Conservation (phyloP, 2,329 filamentous ascomycete species). For the Septoria petroselini region DNA sequence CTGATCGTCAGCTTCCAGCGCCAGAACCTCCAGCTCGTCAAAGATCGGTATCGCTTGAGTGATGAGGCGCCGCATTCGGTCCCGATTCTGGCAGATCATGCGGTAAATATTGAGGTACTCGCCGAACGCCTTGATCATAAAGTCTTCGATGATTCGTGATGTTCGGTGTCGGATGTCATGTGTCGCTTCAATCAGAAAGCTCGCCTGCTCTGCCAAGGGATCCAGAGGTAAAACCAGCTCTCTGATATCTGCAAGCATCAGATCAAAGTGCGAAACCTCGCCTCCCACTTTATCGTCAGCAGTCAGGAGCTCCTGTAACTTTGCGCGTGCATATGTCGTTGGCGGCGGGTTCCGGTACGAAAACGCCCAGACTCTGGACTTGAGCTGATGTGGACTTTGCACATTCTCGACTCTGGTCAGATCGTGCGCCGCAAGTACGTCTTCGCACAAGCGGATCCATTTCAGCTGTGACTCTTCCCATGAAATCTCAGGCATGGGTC, state of each 20-base stretch:
- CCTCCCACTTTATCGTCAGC: constrained; percentile 66
- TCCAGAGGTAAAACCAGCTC: constrained; percentile 71
- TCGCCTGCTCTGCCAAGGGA: constrained; percentile 66
- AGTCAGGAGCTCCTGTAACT: constrained; percentile 54
- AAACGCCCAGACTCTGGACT: constrained; percentile 57
- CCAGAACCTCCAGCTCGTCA: constrained; percentile 78
- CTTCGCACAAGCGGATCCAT: constrained; percentile 67
- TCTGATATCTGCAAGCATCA: constrained; percentile 79
- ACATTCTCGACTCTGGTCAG: constrained; percentile 24
- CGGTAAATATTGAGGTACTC: constrained; percentile 81
- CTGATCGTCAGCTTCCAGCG: constrained; percentile 37
- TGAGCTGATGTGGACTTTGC: constrained; percentile 29
- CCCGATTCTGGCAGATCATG: constrained; percentile 84
- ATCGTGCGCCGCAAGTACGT: constrained; percentile 58
- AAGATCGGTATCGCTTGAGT: constrained; percentile 79
- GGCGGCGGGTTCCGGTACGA: constrained; percentile 68
- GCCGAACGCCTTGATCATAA: constrained; percentile 52
- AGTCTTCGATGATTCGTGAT: constrained; percentile 69
- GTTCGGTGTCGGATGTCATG: constrained; percentile 72
- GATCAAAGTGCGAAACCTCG: constrained; percentile 64
- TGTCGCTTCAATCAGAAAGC: constrained; percentile 72
- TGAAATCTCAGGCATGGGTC: constrained; percentile 76
- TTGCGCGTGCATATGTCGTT: constrained; percentile 74
- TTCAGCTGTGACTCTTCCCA: constrained; percentile 69
- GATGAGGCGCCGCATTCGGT: constrained; percentile 82